Conservation (phyloP, 1,284 basidiomycete genomes). For the Malassezia globosa region DNA sequence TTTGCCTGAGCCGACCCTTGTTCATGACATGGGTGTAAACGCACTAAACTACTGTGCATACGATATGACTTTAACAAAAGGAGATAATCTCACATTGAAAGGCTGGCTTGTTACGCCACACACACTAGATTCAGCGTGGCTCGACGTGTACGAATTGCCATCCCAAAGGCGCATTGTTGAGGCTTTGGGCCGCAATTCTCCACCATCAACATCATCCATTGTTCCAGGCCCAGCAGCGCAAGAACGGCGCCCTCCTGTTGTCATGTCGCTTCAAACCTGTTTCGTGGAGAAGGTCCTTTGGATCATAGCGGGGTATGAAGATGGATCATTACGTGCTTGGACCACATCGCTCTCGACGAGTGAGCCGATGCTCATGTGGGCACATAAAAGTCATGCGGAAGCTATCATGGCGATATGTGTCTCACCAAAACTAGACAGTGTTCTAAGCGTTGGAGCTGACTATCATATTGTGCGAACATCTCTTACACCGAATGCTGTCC, state of each 20-base stretch:
- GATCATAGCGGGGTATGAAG: conserved; percentile 9
- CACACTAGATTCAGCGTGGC: conserved; percentile 12
- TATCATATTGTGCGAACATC: background rate
- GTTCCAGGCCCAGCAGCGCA: background rate
- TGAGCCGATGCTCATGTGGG: conserved; percentile 4
- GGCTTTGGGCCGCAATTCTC: background rate
- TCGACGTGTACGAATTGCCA: conserved; percentile 13
- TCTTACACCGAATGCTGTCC: background rate
- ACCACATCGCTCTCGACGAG: background rate
- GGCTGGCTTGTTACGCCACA: conserved; percentile 11
- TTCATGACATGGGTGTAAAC: conserved; percentile 5
- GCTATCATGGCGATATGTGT: conserved; percentile 3
- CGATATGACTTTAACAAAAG: conserved; percentile 1
- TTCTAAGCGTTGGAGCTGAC: conserved; percentile 13
- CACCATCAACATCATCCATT: too few relatives aligned
- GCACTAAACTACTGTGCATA: conserved; percentile 15
- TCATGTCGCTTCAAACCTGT: conserved; percentile 2
- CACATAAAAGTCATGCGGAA: conserved; percentile 7
- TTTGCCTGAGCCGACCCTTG: conserved; percentile 1
- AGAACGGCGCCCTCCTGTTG: conserved; percentile 13
- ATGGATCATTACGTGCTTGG: conserved; percentile 8
- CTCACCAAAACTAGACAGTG: background rate
- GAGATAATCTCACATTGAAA: background rate
- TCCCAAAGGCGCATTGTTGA: conserved; percentile 7
- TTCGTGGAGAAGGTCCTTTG: background rate